Percentiles rank a stretch among this genome's conserved stretches.
These are phyloP conservation scores for Citrus australasica DNA, from an alignment of 345 rosid species.

Conservation along the genomic window DNA sequence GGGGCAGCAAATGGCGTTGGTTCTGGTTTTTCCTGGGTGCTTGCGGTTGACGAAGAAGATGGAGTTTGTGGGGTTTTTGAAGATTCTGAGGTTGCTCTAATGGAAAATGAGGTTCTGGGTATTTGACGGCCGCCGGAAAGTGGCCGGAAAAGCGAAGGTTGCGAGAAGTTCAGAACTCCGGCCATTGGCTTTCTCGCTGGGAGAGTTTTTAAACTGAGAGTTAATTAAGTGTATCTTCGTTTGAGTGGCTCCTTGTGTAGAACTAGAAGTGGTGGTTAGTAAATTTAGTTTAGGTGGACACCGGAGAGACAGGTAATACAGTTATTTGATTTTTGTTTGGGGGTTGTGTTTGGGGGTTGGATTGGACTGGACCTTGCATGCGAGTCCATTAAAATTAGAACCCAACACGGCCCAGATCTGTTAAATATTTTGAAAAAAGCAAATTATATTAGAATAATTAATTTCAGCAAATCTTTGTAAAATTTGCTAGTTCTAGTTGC, in stretches of 20 bases:
- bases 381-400: too few relatives aligned
- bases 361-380: too few relatives aligned
- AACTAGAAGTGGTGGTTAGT: not conserved
- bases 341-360: too few relatives aligned
- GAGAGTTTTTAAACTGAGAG: not conserved
- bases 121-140: slow-evolving; percentile 18
- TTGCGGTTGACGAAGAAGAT: slow-evolving; percentile 28
- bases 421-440: too few relatives aligned
- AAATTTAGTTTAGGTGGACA: not conserved
- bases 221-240: not conserved
- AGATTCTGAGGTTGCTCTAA: slow-evolving; percentile 46
- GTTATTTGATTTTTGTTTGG: not conserved
- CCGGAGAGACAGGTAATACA: not conserved
- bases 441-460: too few relatives aligned
- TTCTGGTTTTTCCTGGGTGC: slow-evolving; percentile 26
- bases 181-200: slow-evolving; percentile 39
- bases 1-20: slow-evolving; percentile 39
- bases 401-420: too few relatives aligned
- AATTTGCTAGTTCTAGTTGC: too few relatives aligned
- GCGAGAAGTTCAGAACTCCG: slow-evolving; percentile 48
- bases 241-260: not conserved
- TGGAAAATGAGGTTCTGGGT: slow-evolving; percentile 25
- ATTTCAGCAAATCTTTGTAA: too few relatives aligned
- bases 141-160: slow-evolving; percentile 31
- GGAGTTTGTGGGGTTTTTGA: slow-evolving; percentile 26